Base-by-base conservation (phyloP, 2,329 filamentous ascomycete genomes). In the Aulographum hederae region DNA sequence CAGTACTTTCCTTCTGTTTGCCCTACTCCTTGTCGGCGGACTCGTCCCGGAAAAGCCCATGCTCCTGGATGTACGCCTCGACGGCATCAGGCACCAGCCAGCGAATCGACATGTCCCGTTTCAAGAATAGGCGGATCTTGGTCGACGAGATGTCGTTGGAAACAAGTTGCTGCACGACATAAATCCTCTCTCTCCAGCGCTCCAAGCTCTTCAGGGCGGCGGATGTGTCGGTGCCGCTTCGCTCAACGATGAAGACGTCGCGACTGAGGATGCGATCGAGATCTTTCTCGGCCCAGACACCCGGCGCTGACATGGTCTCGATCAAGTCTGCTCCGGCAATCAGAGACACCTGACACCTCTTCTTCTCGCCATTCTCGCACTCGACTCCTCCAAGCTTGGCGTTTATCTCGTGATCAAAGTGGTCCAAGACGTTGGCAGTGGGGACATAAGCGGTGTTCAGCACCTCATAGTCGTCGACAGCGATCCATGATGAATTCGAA, bases 101-200 rank as follows among this genome's bases (percentile, higher is more conserved):
- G 8, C 21, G 21, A 8, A 25, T n/a, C 8, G 76, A 84, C 73
- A 89, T 78, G 40, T 82, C 73, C 45, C 78, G 67, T 46, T 78
- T 70, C 20, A 85, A 52, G 15, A 37, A 38, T 10, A 18, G 17
- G 15, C 36, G 35, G 16, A 38, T 38, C 25, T 37, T 37, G 11
- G 37, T 39, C 14, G 32, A 37, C 27, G 29, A 35, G 11, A 39
- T 36, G 19, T 39, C 37, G 26, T 39, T 39, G 13, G 31, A 32
- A 12, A 39, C 37, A 16, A 38, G 35, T 27, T 39, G 37, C 18
- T 37, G 27, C 13, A 39, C 36, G 25, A 34, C 29, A 15, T 39
- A 27, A 15, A 39, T 36, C 19, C 32, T 25, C 18, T 32, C 30
- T n/a, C 31, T 34, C 35, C 35, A 39, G 10, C 30, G 18, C 14